Base-by-base conservation (phyloP, 169 alveolate species). In the Besnoitia besnoiti region DNA sequence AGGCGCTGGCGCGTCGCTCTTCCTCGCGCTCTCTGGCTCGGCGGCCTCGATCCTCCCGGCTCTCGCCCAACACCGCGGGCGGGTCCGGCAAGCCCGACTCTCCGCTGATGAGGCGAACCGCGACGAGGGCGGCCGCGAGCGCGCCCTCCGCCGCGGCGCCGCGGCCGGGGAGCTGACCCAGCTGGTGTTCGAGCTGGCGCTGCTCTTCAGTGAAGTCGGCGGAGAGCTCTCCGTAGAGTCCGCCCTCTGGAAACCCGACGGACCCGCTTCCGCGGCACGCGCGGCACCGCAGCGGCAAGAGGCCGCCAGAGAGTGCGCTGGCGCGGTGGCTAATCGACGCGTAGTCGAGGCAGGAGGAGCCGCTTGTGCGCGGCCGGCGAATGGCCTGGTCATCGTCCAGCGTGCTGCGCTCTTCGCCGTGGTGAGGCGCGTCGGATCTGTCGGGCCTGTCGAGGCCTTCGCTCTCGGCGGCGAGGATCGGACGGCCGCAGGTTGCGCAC, bases 71-170 rank as follows among this genome's bases (percentile, higher is more conserved):
- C 67, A 55, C 67, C 30, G 67, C 67, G 12, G 67, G 67, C 30
- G 67, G 67, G 3, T n/a, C 67, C 67, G 24, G 33, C 33, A 55
- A n/a, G 33, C 33, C 12, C 33, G 67, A 55, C 67, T 55, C 67
- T 55, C 67, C 67, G 67, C 67, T 55, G 12, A 55, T 55, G 24
- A 55, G 67, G 33, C 67, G 67, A 19, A 55, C 67, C n/a, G 67
- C 67, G 27, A 55, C 67, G 67, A n/a, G 33, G 67, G 67, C 67
- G 67, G 67, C 67, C 33, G 67, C 67, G 67, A 55, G 67, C 30
- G 67, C 67, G 67, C 67, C 67, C 67, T 55, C 67, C 30, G 67
- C 67, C 30, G 67, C 67, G 3, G 67, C 67, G 67, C 67, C 67
- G 67, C 67, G 67, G 30, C 67, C 67, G 1, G 67, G 33, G 67